These are phyloP conservation scores for Paspalum vaginatum DNA, from an alignment of 176 grass and related monocot genomes.

Conservation along the genomic window DNA sequence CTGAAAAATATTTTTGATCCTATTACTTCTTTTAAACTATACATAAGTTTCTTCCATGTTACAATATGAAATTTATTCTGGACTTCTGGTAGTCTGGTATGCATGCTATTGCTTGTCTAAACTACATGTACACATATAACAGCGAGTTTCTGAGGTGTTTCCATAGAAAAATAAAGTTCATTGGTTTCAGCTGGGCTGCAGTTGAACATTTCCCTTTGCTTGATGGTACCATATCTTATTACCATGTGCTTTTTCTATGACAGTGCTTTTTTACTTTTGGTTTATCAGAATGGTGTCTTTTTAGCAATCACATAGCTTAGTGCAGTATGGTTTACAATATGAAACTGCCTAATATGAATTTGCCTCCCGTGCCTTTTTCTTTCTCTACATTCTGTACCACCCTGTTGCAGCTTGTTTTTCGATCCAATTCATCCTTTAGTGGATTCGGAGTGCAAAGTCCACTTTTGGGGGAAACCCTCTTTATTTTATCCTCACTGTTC, in stretches of 20 bases:
- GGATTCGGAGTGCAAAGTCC: background rate
- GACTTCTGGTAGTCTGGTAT: background rate
- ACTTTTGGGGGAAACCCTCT: background rate
- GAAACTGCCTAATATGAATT: background rate
- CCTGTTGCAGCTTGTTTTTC: background rate
- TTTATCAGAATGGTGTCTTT: constrained; percentile 4
- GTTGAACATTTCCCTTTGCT: background rate
- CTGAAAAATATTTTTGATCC: background rate
- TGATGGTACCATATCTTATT: constrained; percentile 13
- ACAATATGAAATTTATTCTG: background rate
- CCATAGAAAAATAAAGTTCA: background rate
- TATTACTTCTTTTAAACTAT: background rate
- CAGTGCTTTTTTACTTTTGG: constrained; percentile 15
- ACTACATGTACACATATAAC: background rate
- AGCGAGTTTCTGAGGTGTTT: background rate
- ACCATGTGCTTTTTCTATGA: background rate
- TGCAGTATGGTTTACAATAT: constrained; percentile 1
- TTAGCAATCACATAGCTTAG: background rate
- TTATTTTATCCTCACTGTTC: background rate
- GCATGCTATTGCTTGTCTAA: background rate
- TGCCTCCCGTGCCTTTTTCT: background rate
- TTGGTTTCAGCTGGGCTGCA: background rate
- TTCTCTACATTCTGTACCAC: background rate
- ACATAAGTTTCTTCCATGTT: background rate
- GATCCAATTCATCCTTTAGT: background rate